Evolutionary conservation across 768 basidiomycete genomes (phyloP).

Genomic region (Mycena metata): DNA sequence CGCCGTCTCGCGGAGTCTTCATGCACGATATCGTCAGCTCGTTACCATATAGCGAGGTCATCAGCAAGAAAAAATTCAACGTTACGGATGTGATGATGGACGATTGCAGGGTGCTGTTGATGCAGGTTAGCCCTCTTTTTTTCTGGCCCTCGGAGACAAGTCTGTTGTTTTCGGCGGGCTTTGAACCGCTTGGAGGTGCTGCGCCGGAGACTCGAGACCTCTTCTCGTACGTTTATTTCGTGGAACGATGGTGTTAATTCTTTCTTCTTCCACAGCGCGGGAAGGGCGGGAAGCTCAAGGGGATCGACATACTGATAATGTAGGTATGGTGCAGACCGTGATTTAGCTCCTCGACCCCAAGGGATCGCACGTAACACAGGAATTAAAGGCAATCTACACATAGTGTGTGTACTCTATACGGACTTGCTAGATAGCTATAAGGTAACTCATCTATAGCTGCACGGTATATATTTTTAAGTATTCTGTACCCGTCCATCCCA

Average conservation of each 20-base stretch:
- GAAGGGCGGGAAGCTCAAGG: constrained; percentile 52
- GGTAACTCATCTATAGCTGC: neutral
- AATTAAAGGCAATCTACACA: constrained; percentile 1
- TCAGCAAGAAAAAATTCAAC: constrained; percentile 62
- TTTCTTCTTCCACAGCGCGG: constrained; percentile 48
- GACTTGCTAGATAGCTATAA: neutral
- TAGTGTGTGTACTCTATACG: neutral
- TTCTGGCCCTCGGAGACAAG: neutral
- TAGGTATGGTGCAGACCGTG: constrained; percentile 38
- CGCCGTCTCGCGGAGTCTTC: constrained; percentile 61
- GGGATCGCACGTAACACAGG: neutral
- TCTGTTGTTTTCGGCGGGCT: no score
- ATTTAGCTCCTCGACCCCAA: no score
- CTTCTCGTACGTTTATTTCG: neutral
- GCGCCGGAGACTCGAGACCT: no score
- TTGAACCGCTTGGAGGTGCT: no score
- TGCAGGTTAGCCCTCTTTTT: constrained; percentile 53
- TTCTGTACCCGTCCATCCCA: neutral
- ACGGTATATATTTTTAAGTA: constrained; percentile 10
- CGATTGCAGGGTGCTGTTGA: constrained; percentile 61
- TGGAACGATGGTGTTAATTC: neutral
- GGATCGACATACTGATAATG: constrained; percentile 62
- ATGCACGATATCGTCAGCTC: constrained; percentile 60
- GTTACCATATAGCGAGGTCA: constrained; percentile 65
- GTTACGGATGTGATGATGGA: constrained; percentile 73